These are phyloP conservation scores for Coleophoma crateriformis DNA, from an alignment of 2,329 filamentous ascomycete species.

Conservation along the genomic window DNA sequence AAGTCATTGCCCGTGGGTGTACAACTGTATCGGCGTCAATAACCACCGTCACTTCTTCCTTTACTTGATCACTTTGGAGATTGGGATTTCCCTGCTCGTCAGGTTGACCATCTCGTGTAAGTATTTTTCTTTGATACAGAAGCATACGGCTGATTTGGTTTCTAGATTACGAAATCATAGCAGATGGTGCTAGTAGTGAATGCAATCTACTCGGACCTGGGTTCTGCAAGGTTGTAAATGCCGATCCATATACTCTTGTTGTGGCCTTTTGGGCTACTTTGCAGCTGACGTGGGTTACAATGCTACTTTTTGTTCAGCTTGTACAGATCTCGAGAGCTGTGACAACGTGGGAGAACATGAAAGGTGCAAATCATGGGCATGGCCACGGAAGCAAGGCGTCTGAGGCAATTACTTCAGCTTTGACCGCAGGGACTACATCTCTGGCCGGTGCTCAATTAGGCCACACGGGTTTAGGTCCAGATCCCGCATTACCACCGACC, in stretches of 20 bases:
- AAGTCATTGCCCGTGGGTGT: constrained; percentile 95
- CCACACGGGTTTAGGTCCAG: constrained; percentile 57
- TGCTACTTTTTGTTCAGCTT: constrained; percentile 92
- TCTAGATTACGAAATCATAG: constrained; percentile 57
- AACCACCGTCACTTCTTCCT: constrained; percentile 95
- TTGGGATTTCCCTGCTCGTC: constrained; percentile 70
- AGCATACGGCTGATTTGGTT: constrained; percentile 19
- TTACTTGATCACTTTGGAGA: constrained; percentile 73
- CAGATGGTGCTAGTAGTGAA: constrained; percentile 42
- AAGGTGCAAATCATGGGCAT: constrained; percentile 62
- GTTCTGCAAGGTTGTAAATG: constrained; percentile 71
- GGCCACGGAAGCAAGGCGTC: constrained; percentile 43
- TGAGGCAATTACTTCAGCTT: constrained; percentile 63
- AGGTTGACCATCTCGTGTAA: constrained; percentile 68
- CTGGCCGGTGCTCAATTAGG: constrained; percentile 67
- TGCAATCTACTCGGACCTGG: constrained; percentile 74
- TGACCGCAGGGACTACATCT: constrained; percentile 64
- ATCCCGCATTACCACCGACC: constrained; percentile 42
- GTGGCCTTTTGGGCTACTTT: constrained; percentile 73
- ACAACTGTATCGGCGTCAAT: constrained; percentile 93
- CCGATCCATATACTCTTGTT: constrained; percentile 79
- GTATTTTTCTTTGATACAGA: constrained; percentile 20
- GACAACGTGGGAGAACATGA: constrained; percentile 97
- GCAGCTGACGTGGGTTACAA: constrained; percentile 93
- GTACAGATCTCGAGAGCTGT: constrained; percentile 87